These are phyloP conservation scores for Podospora comata DNA, from an alignment of 495 filamentous ascomycete genomes.

Conservation along the genomic window DNA sequence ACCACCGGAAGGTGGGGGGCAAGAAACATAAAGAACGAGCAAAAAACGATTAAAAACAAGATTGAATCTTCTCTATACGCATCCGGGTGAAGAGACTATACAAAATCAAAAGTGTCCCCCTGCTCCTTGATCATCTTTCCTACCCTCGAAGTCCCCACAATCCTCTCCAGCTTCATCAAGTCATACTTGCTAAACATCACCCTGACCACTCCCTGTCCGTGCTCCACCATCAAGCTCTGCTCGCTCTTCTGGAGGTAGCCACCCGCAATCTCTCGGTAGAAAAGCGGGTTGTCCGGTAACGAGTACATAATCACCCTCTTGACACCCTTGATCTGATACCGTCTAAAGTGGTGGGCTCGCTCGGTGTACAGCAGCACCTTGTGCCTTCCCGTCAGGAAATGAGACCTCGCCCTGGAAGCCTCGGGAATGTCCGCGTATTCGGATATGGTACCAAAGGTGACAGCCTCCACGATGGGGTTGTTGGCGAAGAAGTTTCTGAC, in stretches of 20 bases:
- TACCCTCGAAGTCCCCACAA: constrained; percentile 76
- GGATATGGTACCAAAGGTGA: constrained; percentile 81
- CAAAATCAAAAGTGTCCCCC: constrained; percentile 89
- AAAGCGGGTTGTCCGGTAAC: constrained; percentile 80
- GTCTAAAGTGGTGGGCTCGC: constrained; percentile 88
- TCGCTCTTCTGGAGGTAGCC: constrained; percentile 61
- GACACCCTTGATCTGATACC: constrained; percentile 76
- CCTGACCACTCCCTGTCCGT: constrained; percentile 56
- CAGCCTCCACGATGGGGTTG: constrained; percentile 58
- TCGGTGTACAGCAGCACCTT: constrained; percentile 86
- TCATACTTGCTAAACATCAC: constrained; percentile 87
- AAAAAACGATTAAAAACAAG: background rate
- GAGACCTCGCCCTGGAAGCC: constrained; percentile 75
- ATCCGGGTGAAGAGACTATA: constrained; percentile 18
- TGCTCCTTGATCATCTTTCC: constrained; percentile 70
- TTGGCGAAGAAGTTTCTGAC: constrained; percentile 86
- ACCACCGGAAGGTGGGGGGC: background rate
- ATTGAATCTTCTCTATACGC: constrained; percentile 5
- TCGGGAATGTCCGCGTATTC: constrained; percentile 79
- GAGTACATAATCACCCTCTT: constrained; percentile 79
- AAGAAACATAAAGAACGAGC: background rate
- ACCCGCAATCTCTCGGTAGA: constrained; percentile 84
- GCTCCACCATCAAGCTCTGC: constrained; percentile 48
- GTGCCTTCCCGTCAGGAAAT: constrained; percentile 80
- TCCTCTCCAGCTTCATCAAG: constrained; percentile 77